Evolutionary conservation across 2,329 filamentous ascomycete species (phyloP), one percentile per base, ranked within the genome.

Genomic region (Colletotrichum falcatum): DNA sequence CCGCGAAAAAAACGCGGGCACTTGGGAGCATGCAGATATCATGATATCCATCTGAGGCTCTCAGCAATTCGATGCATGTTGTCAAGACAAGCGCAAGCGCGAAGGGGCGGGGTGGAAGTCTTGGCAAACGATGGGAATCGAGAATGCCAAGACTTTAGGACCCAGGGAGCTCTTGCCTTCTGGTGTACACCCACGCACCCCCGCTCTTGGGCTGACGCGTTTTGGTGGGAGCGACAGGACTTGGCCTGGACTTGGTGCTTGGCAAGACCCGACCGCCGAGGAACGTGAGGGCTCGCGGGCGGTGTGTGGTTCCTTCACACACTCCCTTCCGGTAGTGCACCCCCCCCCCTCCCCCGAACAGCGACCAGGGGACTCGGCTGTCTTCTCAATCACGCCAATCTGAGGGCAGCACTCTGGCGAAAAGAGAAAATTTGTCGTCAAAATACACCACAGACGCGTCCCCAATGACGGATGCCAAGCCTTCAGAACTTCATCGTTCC

Each of bases 31-130:
- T 58, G 35, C 26, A 58, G 42, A 48, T 54, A 51, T 39, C 55
- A 28, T 53, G 23, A 67, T 70, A 67, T 62, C 28, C 35, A 44
- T 28, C 44, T 62, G 67, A 61, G 67, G 67, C 67, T 70, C 67
- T 67, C 55, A 20, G 54, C 33, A 61, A 59, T 62, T 70, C 64
- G 56, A 70, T 70, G 67, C 49, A 70, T 70, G 67, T 70, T 70
- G 67, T 70, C 67, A 70, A 70, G 67, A 70, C 67, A 70, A 70
- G 67, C 67, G 67, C 67, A 67, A 59, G 67, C 67, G 67, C 67
- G 67, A 62, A 70, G 67, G 67, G 58, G 67, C 67, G 67, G 67
- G 67, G 67, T 70, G 67, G 67, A 70, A 70, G 67, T 70, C 67
- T 70, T 70, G 67, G 67, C 67, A 70, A 67, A 62, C 35, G 67